A percentile compares a stretch with the other conserved stretches of the same genome.
Evolutionary conservation across 1,139 yeast species (phyloP).

Genomic region (Saccharomyces hybrid): DNA sequence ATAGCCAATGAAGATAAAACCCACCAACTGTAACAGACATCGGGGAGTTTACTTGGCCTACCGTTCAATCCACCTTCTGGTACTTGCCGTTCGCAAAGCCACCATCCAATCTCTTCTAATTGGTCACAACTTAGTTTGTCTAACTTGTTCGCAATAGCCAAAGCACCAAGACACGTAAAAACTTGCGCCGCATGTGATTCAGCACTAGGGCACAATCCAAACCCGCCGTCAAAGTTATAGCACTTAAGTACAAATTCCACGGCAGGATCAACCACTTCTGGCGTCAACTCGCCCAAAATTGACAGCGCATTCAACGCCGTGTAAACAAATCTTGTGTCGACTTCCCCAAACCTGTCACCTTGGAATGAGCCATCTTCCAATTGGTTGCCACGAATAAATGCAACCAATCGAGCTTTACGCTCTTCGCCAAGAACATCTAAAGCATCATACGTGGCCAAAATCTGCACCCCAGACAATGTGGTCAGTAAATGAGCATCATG

Average conservation of each 20-base stretch:
- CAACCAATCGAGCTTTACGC: slow-evolving; percentile 35
- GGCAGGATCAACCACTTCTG: slow-evolving; percentile 56
- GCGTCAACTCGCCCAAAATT: slow-evolving; percentile 56
- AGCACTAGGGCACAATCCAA: slow-evolving; percentile 89
- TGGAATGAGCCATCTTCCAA: slow-evolving; percentile 69
- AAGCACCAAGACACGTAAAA: slow-evolving; percentile 75
- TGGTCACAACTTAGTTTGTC: slow-evolving; percentile 35
- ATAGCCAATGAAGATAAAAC: slow-evolving; percentile 74
- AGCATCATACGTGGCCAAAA: slow-evolving; percentile 59
- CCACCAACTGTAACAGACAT: slow-evolving; percentile 98
- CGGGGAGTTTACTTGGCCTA: slow-evolving; percentile 92
- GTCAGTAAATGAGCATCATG: slow-evolving; percentile 89
- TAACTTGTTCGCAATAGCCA: slow-evolving; percentile 61
- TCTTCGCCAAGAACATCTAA: slow-evolving; percentile 35
- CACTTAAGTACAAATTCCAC: slow-evolving; percentile 59
- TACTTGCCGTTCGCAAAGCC: slow-evolving; percentile 92
- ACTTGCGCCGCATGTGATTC: slow-evolving; percentile 95
- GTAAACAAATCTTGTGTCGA: slow-evolving; percentile 85
- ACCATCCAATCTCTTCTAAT: slow-evolving; percentile 46
- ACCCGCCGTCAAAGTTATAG: slow-evolving; percentile 92
- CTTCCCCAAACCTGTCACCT: slow-evolving; percentile 88
- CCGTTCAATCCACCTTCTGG: slow-evolving; percentile 91
- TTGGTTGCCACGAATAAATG: slow-evolving; percentile 54
- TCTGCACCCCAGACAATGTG: slow-evolving; percentile 81
- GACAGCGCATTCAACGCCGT: slow-evolving; percentile 70